Percentiles rank a stretch among this genome's conserved stretches.
phyloP scores from a whole-genome alignment of 352 stramenopile species.

The Globisporangium cystogenes region DNA sequence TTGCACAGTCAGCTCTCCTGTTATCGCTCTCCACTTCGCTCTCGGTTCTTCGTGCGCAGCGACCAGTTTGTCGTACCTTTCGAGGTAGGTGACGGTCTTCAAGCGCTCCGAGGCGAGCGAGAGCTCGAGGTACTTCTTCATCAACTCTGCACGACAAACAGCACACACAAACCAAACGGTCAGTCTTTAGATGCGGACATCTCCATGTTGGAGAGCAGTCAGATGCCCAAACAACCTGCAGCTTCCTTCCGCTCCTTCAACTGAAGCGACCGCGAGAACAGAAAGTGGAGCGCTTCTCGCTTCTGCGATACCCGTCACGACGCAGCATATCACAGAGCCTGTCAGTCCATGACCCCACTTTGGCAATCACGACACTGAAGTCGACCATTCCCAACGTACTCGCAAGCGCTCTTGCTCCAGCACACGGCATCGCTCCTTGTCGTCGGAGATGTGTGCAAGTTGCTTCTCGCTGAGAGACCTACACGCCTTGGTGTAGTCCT shows the following conservation, averaged over 20 bases:
- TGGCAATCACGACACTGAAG: not conserved
- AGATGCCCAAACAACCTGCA: conserved; percentile 16
- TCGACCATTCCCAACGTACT: conserved; percentile 18
- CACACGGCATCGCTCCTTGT: conserved; percentile 21
- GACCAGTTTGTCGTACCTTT: conserved; percentile 16
- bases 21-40: too few species aligned
- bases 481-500: conserved; percentile 46
- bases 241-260: conserved; percentile 29
- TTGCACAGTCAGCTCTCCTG: not conserved
- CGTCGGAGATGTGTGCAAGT: conserved; percentile 14
- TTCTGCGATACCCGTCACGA: not conserved
- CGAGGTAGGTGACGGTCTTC: conserved; percentile 27
- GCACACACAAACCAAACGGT: not conserved
- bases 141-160: conserved; percentile 15
- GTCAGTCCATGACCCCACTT: not conserved
- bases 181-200: not conserved
- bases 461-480: conserved; percentile 31
- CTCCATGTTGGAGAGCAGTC: not conserved
- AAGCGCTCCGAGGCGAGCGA: conserved; percentile 19
- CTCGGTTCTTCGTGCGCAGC: too few species aligned
- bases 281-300: conserved; percentile 38
- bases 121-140: conserved; percentile 27
- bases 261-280: conserved; percentile 34
- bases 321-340: not conserved
- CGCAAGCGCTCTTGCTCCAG: conserved; percentile 36